Evolutionary conservation across 2,329 filamentous ascomycete genomes (phyloP), one percentile per base, ranked within the genome.

Genomic region (Xylaria sp.): DNA sequence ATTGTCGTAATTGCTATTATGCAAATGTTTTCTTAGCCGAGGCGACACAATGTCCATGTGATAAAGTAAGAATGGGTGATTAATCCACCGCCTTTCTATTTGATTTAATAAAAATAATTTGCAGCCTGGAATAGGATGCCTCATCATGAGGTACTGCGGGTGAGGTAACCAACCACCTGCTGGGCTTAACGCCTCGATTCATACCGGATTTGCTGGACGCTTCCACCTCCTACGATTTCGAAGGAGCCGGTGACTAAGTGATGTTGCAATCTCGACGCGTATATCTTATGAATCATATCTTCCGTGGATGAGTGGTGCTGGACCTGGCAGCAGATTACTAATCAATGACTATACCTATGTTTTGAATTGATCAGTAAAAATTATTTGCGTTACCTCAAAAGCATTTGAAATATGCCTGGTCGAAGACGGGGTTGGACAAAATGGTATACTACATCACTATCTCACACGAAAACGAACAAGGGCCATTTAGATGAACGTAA

Each of bases 1-100:
- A 42, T 60, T 54, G 23, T 51, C 17, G n/a, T 26, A 33, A 67
- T 59, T 63, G 28, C 23, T 42, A 61, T 53, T 42, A 17, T 17
- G 36, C 31, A n/a, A 58, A 58, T 44, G n/a, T 23, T 36, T 56
- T 20, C 31, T 6, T 20, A 40, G 38, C 38, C 38, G 11, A 38
- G 36, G 36, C 10, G 11, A 38, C 36, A 13, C 36, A 33, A 33
- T 33, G 9, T 9, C 7, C 33, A 10, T 33, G 33, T 33, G 33
- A 33, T 33, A 33, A 33, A 33, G 7, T 33, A 33, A 33, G 33
- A 33, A 33, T 2, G 33, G 9, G 7, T 10, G 40, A 33, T 23
- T 62, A 38, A 44, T 36, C 58, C 58, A 31, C 31, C 3, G 44
- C n/a, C 31, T 51, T 38, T n/a, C 33, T n/a, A 49, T 49, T 49